A percentile compares a stretch with the other conserved stretches of the same genome.
These are phyloP conservation scores for Flueggea neowawraea DNA, from an alignment of 441 rosid species.

Conservation along the genomic window DNA sequence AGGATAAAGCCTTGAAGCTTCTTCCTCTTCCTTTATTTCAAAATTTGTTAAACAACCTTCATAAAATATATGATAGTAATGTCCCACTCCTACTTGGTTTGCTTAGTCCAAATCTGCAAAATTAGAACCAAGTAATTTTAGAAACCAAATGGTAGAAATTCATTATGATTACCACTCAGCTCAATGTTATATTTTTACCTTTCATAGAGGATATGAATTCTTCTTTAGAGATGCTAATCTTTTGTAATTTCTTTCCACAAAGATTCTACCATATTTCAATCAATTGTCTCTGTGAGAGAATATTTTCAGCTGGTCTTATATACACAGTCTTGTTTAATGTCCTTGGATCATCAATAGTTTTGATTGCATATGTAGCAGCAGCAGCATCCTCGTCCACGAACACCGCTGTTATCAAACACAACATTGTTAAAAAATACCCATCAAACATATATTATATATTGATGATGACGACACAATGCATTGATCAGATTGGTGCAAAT, in stretches of 20 bases:
- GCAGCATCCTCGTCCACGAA: constrained; percentile 55
- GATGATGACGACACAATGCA: too few species aligned
- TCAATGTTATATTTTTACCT: constrained; percentile 17
- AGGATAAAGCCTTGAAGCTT: constrained; percentile 76
- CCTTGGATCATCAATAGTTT: constrained; percentile 42
- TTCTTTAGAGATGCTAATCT: constrained; percentile 33
- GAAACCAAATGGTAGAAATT: not conserved
- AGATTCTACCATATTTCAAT: constrained; percentile 49
- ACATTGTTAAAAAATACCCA: not conserved
- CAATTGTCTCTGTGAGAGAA: constrained; percentile 45
- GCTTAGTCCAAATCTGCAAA: constrained; percentile 50
- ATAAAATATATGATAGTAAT: constrained; percentile 72
- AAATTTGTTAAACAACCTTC: constrained; percentile 76
- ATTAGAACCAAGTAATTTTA: not conserved
- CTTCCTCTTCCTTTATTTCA: constrained; percentile 59
- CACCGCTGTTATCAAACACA: constrained; percentile 26
- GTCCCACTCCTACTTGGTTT: constrained; percentile 57
- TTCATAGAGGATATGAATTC: constrained; percentile 34
- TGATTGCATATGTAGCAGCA: constrained; percentile 40
- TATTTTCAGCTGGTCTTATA: constrained; percentile 38
- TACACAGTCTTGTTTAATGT: constrained; percentile 45
- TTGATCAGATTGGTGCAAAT: too few species aligned
- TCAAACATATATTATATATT: too few species aligned
- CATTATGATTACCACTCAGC: not conserved
- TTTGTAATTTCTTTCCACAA: constrained; percentile 39